These are phyloP conservation scores for Amanita brunnescens DNA, from an alignment of 768 basidiomycete genomes.

Conservation along the genomic window DNA sequence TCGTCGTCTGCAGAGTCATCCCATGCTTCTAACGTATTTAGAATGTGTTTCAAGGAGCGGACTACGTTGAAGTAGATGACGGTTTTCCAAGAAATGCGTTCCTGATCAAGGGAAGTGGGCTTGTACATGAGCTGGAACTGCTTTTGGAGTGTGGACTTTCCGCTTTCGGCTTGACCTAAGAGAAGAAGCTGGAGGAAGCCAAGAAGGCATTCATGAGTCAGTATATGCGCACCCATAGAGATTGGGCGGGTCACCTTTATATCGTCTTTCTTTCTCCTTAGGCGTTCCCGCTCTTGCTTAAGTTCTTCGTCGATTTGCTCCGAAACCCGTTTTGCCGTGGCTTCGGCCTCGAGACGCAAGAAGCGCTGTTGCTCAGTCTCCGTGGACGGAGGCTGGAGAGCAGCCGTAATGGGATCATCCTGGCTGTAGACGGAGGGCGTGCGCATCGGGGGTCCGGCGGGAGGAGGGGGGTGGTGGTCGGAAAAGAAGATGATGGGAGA, in stretches of 20 bases:
- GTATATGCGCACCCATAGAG: slow-evolving; percentile 26
- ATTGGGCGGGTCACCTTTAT: slow-evolving; percentile 47
- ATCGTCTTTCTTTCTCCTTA: slow-evolving; percentile 60
- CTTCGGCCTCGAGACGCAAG: slow-evolving; percentile 53
- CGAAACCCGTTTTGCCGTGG: slow-evolving; percentile 66
- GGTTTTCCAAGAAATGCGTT: slow-evolving; percentile 64
- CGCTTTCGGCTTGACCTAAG: slow-evolving; percentile 72
- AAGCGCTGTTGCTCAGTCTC: slow-evolving; percentile 63
- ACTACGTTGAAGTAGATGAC: slow-evolving; percentile 74
- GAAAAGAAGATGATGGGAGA: slow-evolving; percentile 17
- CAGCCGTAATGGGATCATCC: slow-evolving; percentile 67
- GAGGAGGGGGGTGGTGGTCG: slow-evolving; percentile 24
- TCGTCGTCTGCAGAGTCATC: slow-evolving; percentile 53
- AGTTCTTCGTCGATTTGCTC: slow-evolving; percentile 81
- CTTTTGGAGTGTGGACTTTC: slow-evolving; percentile 70
- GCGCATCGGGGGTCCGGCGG: slow-evolving; percentile 33
- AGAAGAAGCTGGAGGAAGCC: slow-evolving; percentile 45
- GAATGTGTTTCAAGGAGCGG: slow-evolving; percentile 60
- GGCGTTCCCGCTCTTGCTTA: slow-evolving; percentile 54
- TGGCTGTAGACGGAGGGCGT: slow-evolving; percentile 67
- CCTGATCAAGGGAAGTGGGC: slow-evolving; percentile 58
- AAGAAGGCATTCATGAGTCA: slow-evolving; percentile 14
- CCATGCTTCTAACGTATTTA: slow-evolving; percentile 52
- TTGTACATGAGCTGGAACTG: slow-evolving; percentile 79
- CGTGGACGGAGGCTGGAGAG: slow-evolving; percentile 51